Conservation (phyloP, 208 protist species). For the Acanthamoeba triangularis region DNA sequence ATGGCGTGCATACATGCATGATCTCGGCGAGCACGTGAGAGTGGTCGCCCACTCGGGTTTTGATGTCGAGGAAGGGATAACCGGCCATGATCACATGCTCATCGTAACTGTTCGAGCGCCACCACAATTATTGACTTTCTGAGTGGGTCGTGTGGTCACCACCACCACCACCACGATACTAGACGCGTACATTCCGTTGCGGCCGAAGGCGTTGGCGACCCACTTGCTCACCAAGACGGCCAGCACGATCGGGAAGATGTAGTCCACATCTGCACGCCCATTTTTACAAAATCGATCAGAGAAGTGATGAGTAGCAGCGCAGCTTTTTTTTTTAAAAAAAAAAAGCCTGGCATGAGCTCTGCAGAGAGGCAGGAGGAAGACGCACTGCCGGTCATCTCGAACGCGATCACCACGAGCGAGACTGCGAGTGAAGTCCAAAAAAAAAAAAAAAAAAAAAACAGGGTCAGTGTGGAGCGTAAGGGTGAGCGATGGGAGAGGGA, state of each 20-base stretch:
- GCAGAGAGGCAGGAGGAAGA: neutral
- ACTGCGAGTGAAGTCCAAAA: too few relatives aligned
- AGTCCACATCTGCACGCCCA: conserved; percentile 10
- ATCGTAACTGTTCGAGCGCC: neutral
- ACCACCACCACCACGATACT: neutral
- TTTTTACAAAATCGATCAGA: neutral
- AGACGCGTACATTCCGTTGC: conserved; percentile 48
- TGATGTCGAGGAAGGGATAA: conserved; percentile 53
- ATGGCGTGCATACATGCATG: neutral
- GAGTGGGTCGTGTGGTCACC: neutral
- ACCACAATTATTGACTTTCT: too few relatives aligned
- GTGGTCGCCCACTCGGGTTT: neutral
- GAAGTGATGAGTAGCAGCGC: too few relatives aligned
- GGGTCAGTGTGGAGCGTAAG: too few relatives aligned
- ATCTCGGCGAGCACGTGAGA: conserved; percentile 36
- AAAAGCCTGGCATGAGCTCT: neutral
- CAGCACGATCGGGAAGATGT: conserved; percentile 55
- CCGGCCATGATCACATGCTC: conserved; percentile 6
- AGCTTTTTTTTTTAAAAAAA: too few relatives aligned
- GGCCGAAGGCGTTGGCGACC: conserved; percentile 46
- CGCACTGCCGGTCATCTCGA: conserved; percentile 74
- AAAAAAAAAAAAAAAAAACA: neutral
- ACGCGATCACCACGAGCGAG: conserved; percentile 73
- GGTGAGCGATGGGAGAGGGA: neutral
- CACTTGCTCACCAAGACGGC: conserved; percentile 50